Percentiles rank a stretch among this genome's conserved stretches.
Conservation (phyloP, 75 land plant genomes). For the Larix kaempferi region DNA sequence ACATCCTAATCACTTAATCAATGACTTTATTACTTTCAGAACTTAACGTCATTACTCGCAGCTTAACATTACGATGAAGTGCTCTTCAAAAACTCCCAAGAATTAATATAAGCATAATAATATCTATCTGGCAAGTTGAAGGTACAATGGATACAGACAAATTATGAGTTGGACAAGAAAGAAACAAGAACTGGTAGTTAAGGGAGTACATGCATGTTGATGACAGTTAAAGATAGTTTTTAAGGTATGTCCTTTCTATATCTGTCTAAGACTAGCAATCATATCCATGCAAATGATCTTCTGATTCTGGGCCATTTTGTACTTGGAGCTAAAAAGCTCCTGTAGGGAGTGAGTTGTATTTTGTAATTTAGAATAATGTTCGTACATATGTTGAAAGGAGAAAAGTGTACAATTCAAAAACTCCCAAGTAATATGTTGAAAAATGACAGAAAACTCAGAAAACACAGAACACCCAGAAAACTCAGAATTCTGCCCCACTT, state of each 20-base stretch:
- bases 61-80: too few relatives aligned
- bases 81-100: too few relatives aligned
- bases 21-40: too few relatives aligned
- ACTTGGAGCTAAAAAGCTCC: neutral
- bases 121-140: too few relatives aligned
- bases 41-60: too few relatives aligned
- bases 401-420: neutral
- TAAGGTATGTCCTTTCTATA: constrained; percentile 1
- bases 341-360: neutral
- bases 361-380: neutral
- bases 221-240: neutral
- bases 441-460: too few relatives aligned
- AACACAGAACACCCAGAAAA: too few relatives aligned
- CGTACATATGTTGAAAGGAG: neutral
- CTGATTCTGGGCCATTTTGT: too few relatives aligned
- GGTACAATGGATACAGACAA: neutral
- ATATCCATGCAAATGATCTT: neutral
- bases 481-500: too few relatives aligned
- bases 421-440: too few relatives aligned
- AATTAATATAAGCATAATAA: too few relatives aligned
- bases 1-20: too few relatives aligned
- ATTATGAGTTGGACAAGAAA: neutral
- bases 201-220: neutral
- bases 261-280: neutral
- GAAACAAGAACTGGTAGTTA: neutral